Percentiles rank a stretch among this genome's conserved stretches.
phyloP scores from a whole-genome alignment of 306 rosid genomes.

The Pterocarpus macrocarpus region DNA sequence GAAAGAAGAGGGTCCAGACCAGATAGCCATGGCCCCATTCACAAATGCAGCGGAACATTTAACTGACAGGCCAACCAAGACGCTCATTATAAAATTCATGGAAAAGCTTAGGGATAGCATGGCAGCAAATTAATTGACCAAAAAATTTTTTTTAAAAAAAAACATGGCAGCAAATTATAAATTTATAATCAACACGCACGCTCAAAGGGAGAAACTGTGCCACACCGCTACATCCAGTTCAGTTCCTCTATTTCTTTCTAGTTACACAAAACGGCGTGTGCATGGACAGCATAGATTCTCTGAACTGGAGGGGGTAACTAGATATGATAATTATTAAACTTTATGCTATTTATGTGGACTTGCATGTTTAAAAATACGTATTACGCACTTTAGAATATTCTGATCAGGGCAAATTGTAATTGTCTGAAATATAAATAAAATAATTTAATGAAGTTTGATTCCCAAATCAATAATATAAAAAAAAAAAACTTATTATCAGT shows the following conservation, averaged over 20 bases:
- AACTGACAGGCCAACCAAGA: constrained; percentile 40
- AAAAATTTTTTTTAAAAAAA: too few species aligned
- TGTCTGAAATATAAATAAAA: background rate
- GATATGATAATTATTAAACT: background rate
- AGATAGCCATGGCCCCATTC: constrained; percentile 18
- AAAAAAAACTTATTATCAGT: too few species aligned
- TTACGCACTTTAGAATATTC: too few species aligned
- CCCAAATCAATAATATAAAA: background rate
- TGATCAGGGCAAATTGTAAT: background rate
- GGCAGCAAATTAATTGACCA: background rate
- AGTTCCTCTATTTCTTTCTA: too few species aligned
- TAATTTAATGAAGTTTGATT: constrained; percentile 1
- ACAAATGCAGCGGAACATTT: constrained; percentile 1
- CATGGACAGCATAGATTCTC: background rate
- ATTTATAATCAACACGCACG: constrained; percentile 35
- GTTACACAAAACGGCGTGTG: background rate
- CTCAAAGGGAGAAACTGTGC: constrained; percentile 28
- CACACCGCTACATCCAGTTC: constrained; percentile 4
- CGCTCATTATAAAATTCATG: constrained; percentile 45
- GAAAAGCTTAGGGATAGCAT: constrained; percentile 39
- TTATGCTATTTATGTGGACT: background rate
- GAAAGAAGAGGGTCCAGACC: background rate
- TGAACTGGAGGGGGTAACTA: background rate
- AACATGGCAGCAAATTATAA: constrained; percentile 22
- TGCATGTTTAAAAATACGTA: background rate